A percentile compares a stretch with the other conserved stretches of the same genome.
Conservation (phyloP, 2,329 filamentous ascomycete genomes). For the Nigrospora osmanthi region DNA sequence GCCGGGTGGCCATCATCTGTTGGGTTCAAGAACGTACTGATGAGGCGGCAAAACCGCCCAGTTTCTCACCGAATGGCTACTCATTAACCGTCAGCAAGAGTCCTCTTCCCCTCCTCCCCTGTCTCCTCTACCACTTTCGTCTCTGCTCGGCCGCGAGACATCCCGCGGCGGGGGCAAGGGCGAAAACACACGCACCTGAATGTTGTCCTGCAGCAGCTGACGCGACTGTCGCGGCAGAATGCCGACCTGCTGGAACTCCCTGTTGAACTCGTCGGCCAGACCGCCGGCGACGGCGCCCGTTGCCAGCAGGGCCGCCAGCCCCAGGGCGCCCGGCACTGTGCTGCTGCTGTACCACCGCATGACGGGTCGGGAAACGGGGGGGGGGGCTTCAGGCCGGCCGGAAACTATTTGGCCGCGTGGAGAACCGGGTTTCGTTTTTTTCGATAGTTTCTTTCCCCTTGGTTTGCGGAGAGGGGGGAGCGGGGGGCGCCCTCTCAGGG, state of each 20-base stretch:
- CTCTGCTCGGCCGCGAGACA: neutral
- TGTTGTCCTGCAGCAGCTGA: slow-evolving; percentile 16
- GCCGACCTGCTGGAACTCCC: slow-evolving; percentile 25
- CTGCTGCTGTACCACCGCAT: too few relatives aligned
- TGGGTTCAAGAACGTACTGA: slow-evolving; percentile 18
- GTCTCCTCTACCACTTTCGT: neutral
- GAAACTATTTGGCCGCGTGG: too few relatives aligned
- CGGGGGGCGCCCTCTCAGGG: too few relatives aligned
- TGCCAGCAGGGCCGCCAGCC: neutral
- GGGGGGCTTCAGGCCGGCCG: too few relatives aligned
- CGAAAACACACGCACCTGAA: slow-evolving; percentile 19
- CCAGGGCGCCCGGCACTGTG: too few relatives aligned
- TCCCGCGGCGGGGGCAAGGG: too few relatives aligned
- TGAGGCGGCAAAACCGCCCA: slow-evolving; percentile 29
- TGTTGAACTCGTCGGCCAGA: slow-evolving; percentile 22
- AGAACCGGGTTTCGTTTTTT: too few relatives aligned
- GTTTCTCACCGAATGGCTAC: slow-evolving; percentile 27
- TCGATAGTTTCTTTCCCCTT: too few relatives aligned
- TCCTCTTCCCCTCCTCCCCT: neutral
- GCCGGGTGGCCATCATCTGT: neutral
- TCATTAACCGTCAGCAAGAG: neutral
- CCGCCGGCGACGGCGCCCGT: slow-evolving; percentile 9
- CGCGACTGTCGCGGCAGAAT: slow-evolving; percentile 24
- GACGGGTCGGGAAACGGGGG: too few relatives aligned
- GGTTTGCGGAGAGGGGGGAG: too few relatives aligned